Evolutionary conservation across 257 asterid genomes (phyloP), one percentile per base, ranked within the genome.

Genomic region (Catharanthus roseus): DNA sequence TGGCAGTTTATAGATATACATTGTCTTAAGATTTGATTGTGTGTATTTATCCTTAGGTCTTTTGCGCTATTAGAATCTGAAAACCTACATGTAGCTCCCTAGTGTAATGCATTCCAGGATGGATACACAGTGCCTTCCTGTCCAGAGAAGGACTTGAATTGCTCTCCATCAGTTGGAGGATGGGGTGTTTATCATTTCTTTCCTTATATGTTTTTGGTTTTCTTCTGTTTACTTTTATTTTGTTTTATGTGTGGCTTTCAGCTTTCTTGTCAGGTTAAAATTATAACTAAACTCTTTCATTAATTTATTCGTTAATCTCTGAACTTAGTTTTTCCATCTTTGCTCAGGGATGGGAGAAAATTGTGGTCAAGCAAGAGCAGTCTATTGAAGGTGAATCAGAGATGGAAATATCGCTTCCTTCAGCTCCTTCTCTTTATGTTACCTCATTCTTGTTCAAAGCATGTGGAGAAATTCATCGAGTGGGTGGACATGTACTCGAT

Each of bases 291-390:
- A 16, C 50, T 15, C 31, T 11, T 53, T 54, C 44, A 47, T 26
- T n/a, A n/a, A 23, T 62, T 44, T 73, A 62, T 10, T n/a, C 81
- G 38, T 36, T 67, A 58, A 72, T 78, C 65, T 74, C 39, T 44
- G 10, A 62, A 33, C 75, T 72, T 45, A 63, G 54, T 74, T 21
- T 77, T 67, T 50, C 23, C 29, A 78, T 70, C 76, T 71, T 72
- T 84, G 21, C 68, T 64, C 88, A 91, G 99, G 99, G 97, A 54
- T 95, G 99, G 99, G 99, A 91, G 80, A 97, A 95, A 87, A 91
- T 86, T 49, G 81, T 89, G 28, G 88, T 95, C 67, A 90, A 86
- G 92, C 93, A 88, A 82, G 97, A 88, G 60, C 93, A 85, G 79
- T 79, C 88, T 26, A 74, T 74, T 72, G 96, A 87, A 78, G 86